Evolutionary conservation across 192 early-diverging fungal species (phyloP), one percentile per base, ranked within the genome.

Genomic region (Gigaspora rosea): DNA sequence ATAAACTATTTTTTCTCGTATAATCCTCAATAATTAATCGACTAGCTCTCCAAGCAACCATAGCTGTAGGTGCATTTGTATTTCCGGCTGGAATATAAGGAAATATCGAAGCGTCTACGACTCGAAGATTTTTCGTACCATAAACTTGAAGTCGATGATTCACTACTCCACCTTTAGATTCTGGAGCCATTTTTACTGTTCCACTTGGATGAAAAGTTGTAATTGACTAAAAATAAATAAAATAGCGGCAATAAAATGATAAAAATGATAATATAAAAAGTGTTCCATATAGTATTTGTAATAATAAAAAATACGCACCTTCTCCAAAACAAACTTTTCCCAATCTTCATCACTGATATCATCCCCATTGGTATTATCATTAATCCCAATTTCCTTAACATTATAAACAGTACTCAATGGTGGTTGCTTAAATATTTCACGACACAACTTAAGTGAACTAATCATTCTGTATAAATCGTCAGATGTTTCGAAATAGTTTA

Each of bases 91-190:
- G 62, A 63, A 63, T 63, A 13, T 13, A 33, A 5, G 62, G 62
- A 41, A 63, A 63, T 15, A 63, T 63, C 15, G 62, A 63, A 15
- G 62, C 62, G 32, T 63, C 62, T 15, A 63, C 32, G 33, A 63
- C 32, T 35, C 62, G 32, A 35, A 63, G 62, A 63, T 63, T 63
- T 63, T 63, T 35, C 0, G 62, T 63, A 33, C 61, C 61, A 63
- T 63, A 63, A 63, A 63, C 61, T 63, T 35, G 61, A 63, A 63
- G 61, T 15, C 61, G 22, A 63, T 63, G 61, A 36, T 63, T 35
- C 12, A 41, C 33, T 3, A 27, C 22, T 15, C 61, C 61, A 33
- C 32, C 61, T 41, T 63, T 27, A 27, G 22, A 27, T 63, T 63
- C 32, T 63, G 32, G 32, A 41, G 62, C 22, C 62, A 63, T 63